Conservation (phyloP, 1,284 basidiomycete species). For the Apiotrichum gracile region DNA sequence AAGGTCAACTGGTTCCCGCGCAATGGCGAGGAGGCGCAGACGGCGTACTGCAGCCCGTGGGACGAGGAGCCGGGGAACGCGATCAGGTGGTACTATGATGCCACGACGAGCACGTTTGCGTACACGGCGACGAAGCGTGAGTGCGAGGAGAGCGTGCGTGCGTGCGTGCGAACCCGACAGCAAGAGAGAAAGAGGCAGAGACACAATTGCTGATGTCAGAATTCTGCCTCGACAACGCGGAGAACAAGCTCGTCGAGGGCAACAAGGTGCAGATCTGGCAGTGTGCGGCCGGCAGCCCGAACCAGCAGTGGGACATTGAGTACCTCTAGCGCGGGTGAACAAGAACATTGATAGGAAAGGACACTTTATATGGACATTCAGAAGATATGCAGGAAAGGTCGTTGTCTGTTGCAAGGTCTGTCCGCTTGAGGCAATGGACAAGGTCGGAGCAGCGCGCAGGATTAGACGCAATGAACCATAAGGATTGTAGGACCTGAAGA, state of each 20-base stretch:
- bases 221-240: conserved; percentile 2
- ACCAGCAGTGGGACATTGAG: background rate
- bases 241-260: background rate
- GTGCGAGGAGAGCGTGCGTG: too few species aligned
- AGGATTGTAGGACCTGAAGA: too few species aligned
- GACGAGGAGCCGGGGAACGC: background rate
- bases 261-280: conserved; percentile 5
- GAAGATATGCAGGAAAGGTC: too few species aligned
- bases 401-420: too few species aligned
- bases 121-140: background rate
- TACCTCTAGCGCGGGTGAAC: background rate
- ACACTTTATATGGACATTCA: background rate
- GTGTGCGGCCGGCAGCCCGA: background rate
- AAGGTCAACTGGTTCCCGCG: background rate
- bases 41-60: background rate
- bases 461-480: too few species aligned
- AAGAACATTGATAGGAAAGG: background rate
- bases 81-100: background rate
- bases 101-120: background rate
- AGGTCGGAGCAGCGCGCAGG: too few species aligned
- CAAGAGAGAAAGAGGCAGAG: too few species aligned
- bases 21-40: background rate
- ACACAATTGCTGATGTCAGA: too few species aligned
- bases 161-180: too few species aligned
- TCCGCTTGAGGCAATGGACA: too few species aligned